A percentile compares a stretch with the other conserved stretches of the same genome.
These are phyloP conservation scores for Paulownia fortunei DNA, from an alignment of 257 asterid species.

Conservation along the genomic window DNA sequence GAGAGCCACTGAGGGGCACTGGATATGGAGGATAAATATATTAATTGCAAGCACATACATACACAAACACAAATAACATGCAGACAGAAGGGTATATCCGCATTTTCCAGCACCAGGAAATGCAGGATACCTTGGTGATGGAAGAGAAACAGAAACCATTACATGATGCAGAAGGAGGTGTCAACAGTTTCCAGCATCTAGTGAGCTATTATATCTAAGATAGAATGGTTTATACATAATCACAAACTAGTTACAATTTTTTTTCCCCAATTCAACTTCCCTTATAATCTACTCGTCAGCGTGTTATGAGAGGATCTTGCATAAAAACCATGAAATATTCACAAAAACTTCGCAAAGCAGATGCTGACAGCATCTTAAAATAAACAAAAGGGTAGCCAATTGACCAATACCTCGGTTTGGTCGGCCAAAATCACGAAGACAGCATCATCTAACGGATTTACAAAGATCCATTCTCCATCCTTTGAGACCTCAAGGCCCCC, in stretches of 20 bases:
- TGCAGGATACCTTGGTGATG: background rate
- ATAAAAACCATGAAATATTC: background rate
- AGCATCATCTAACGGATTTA: constrained; percentile 65
- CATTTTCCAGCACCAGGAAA: constrained; percentile 16
- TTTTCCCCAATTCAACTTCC: background rate
- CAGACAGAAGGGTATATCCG: background rate
- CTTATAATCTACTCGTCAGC: background rate
- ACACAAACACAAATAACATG: background rate
- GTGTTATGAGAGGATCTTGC: background rate
- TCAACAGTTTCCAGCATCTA: background rate
- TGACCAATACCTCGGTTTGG: constrained; percentile 79
- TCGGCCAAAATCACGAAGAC: constrained; percentile 81
- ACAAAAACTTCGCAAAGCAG: constrained; percentile 1
- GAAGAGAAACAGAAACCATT: constrained; percentile 1
- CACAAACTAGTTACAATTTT: background rate
- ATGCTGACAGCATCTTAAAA: constrained; percentile 16
- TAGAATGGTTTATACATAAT: background rate
- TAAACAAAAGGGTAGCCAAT: constrained; percentile 2
- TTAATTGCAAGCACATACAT: background rate
- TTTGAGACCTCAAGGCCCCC: constrained; percentile 86
- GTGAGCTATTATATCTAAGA: constrained; percentile 12
- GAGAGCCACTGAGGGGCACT: background rate
- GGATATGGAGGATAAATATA: background rate
- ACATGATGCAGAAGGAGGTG: background rate
- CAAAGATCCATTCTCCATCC: constrained; percentile 76